Percentiles rank a stretch among this genome's conserved stretches.
Conservation (phyloP, 176 grass and related monocot genomes). For the Oryza officinalis region DNA sequence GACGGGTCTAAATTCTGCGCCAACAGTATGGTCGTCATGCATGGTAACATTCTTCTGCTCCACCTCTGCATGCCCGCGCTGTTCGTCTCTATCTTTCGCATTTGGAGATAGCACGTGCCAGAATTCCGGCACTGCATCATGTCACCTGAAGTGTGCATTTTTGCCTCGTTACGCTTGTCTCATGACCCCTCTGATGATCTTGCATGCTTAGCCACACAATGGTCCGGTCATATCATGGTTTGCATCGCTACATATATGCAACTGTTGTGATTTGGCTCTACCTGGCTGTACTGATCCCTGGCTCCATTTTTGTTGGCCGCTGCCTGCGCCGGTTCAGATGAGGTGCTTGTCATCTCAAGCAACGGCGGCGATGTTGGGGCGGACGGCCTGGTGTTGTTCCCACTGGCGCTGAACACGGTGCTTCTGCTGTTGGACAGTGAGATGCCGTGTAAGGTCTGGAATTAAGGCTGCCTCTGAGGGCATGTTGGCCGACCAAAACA, state of each 20-base stretch:
- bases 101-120: no score
- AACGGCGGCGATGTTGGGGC: constrained; percentile 31
- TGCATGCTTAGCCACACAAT: no score
- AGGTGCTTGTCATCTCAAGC: not conserved
- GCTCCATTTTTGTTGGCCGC: not conserved
- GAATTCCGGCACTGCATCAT: no score
- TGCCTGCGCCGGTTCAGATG: not conserved
- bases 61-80: no score
- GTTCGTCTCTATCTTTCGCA: no score
- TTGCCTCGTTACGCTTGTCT: no score
- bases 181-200: no score
- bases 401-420: constrained; percentile 49
- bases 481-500: constrained; percentile 43
- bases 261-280: not conserved
- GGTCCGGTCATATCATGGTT: not conserved
- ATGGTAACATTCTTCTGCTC: no score
- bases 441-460: constrained; percentile 72
- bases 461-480: constrained; percentile 54
- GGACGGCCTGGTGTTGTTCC: not conserved
- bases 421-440: constrained; percentile 72
- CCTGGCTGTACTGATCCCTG: not conserved
- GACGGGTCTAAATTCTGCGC: no score
- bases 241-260: not conserved
- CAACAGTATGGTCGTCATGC: no score
- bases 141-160: no score